A percentile compares a stretch with the other conserved stretches of the same genome.
Conservation (phyloP, 1,139 yeast genomes). For the Pichia sp. region DNA sequence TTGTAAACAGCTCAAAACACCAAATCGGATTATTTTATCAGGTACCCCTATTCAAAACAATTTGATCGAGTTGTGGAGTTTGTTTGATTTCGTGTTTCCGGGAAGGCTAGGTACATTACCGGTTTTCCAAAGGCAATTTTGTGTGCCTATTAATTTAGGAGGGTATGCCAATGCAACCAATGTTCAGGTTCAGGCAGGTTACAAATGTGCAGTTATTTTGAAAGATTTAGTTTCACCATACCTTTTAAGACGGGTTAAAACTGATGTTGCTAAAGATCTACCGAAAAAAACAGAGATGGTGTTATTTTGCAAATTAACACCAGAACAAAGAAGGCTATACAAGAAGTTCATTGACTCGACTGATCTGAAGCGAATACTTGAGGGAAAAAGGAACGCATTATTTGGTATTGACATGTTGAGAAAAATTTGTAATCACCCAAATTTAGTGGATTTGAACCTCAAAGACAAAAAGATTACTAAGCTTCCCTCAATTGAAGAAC, state of each 20-base stretch:
- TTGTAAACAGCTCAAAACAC: conserved; percentile 78
- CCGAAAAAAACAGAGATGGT: conserved; percentile 95
- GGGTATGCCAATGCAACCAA: conserved; percentile 98
- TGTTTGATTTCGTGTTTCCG: conserved; percentile 92
- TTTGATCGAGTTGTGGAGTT: conserved; percentile 84
- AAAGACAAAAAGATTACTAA: conserved; percentile 41
- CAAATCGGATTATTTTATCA: conserved; percentile 77
- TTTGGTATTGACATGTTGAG: conserved; percentile 88
- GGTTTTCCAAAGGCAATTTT: conserved; percentile 86
- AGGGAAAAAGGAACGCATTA: conserved; percentile 75
- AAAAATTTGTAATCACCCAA: conserved; percentile 96
- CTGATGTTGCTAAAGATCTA: conserved; percentile 93
- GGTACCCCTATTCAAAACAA: conserved; percentile 98
- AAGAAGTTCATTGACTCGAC: conserved; percentile 69
- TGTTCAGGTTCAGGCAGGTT: conserved; percentile 93
- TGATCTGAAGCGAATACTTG: conserved; percentile 66
- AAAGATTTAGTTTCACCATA: conserved; percentile 89
- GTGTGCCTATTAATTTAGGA: conserved; percentile 92
- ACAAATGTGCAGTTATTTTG: conserved; percentile 88
- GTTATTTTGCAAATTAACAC: conserved; percentile 79
- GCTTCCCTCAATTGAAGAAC: conserved; percentile 20
- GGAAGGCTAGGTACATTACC: conserved; percentile 94
- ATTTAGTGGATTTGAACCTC: conserved; percentile 55
- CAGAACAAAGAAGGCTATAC: conserved; percentile 69
- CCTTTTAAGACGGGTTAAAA: conserved; percentile 76